Base-by-base conservation (phyloP, 306 rosid genomes). In the Gastrolobium bilobum region DNA sequence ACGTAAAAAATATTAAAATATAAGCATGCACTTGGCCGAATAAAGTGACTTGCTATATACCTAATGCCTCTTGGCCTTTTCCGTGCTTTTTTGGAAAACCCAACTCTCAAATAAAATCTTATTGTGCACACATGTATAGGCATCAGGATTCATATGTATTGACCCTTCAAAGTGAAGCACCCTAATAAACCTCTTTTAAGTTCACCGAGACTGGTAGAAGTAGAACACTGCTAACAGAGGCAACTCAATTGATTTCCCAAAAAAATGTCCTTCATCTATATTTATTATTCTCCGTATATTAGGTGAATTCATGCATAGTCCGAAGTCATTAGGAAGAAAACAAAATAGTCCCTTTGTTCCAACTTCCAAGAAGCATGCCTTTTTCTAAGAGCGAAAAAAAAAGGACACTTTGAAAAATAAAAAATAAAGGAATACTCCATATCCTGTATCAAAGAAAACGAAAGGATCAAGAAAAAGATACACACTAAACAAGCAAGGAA, bases 291-390 rank as follows among this genome's bases (percentile, higher is more conserved):
- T 71, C 78, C 42, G 8, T 68, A 51, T 42, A 54, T 39, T 77
- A 39, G 10, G 15, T 50, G n/a, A 39, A 75, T 60, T 9, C 57
- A 61, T 37, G 26, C 10, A 39, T 57, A 15, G 30, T 77, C 62
- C 79, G 0, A 40, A 77, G 20, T 71, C 63, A 29, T 43, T n/a
- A 30, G 48, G 73, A 73, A 73, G 39, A 78, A 83, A 83, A 79
- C 81, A 68, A 83, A 73, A 73, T 20, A 56, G 80, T 66, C 81
- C 73, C 84, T 68, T 40, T 68, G 14, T 74, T 79, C 29, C 81
- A 84, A 79, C 56, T 84, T 79, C 73, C 84, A 68, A 83, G 83
- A 83, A 58, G 10, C 43, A 2, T 52, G 2, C 66, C 11, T 13
- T 20, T 43, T 14, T 14, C 40, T 39, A 50, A 51, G 57, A 10